Evolutionary conservation across 345 rosid species (phyloP).

Genomic region (Cardamine resedifolia): DNA sequence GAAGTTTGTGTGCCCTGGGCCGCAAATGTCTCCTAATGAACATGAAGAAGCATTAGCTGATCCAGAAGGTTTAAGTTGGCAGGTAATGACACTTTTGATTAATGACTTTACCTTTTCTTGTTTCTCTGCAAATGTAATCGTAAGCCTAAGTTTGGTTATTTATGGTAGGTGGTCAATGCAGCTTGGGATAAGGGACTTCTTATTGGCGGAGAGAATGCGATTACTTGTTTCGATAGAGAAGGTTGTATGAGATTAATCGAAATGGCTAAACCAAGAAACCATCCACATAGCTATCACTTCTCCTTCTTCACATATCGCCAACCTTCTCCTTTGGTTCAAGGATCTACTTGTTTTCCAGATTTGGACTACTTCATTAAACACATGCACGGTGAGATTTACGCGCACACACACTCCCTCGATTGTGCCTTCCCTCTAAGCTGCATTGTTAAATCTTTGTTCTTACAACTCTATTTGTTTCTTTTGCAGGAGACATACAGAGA

Average conservation of each 20-base stretch:
- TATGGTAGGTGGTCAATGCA: constrained; percentile 65
- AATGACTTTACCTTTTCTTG: not conserved
- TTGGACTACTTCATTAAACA: constrained; percentile 69
- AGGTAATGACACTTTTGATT: constrained; percentile 48
- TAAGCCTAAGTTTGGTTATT: constrained; percentile 18
- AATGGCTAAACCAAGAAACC: constrained; percentile 82
- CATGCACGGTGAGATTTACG: constrained; percentile 69
- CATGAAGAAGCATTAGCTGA: constrained; percentile 68
- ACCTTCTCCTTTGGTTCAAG: constrained; percentile 72
- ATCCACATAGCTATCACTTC: constrained; percentile 72
- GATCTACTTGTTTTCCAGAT: constrained; percentile 72
- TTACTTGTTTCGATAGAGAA: constrained; percentile 74
- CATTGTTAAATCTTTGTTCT: not conserved
- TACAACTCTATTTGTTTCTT: not conserved
- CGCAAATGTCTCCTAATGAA: constrained; percentile 50
- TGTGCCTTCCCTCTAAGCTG: not conserved
- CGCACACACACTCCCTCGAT: not conserved
- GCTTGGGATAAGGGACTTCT: constrained; percentile 82
- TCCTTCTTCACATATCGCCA: constrained; percentile 77
- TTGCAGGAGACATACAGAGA: constrained; percentile 27
- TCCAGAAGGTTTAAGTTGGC: constrained; percentile 92
- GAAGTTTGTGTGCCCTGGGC: constrained; percentile 71
- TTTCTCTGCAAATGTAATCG: not conserved
- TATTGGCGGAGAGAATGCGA: constrained; percentile 68
- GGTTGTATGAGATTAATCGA: constrained; percentile 71